Base-by-base conservation (phyloP, 1,284 basidiomycete genomes). In the Tilletia setariae region DNA sequence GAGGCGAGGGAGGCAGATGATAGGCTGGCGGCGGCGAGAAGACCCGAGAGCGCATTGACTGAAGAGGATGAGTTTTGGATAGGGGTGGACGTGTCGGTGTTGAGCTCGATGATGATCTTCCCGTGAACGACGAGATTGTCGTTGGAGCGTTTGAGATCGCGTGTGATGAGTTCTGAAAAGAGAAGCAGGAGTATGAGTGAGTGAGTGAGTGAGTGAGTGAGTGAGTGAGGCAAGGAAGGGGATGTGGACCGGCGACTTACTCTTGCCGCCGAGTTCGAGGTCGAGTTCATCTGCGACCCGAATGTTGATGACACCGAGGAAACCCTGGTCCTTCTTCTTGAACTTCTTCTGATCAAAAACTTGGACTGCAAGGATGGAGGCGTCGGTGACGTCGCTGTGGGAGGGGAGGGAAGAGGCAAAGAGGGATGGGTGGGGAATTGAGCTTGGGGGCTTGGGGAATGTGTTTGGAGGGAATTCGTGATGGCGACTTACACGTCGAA, bases 341-440 rank as follows among this genome's bases (percentile, higher is more conserved):
- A 96, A 96, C 85, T 95, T 96, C 83, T 92, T 90, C 85, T 96
- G 94, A 84, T 97, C 94, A 78, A 96, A 96, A 79, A 96, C 93
- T 84, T 97, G 94, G 2, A 97, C 92, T 2, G 92, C 91, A 53
- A 97, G 87, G 62, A 94, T 89, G 30, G 92, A 94, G 2, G 91
- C 90, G 79, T 95, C 93, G 82, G 90, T 92, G 80, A 95, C 93
- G 63, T 43, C 44, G n/a, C 43, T 68, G 42, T 40, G 35, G 11
- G 11, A 19, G 28, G 2, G 43, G 19, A n/a, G 9, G 13, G 23
- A n/a, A 62, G 65, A 63, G 43, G 46, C 30, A n/a, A 63, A 30
- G 15, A 11, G 30, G 28, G 46, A 43, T 23, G 30, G 66, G 16
- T 44, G 19, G 59, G 66, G 23, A 49, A 49, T 16, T 51, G 43